Evolutionary conservation across 2,329 filamentous ascomycete genomes (phyloP).

Genomic region (Orbilia brochopaga): DNA sequence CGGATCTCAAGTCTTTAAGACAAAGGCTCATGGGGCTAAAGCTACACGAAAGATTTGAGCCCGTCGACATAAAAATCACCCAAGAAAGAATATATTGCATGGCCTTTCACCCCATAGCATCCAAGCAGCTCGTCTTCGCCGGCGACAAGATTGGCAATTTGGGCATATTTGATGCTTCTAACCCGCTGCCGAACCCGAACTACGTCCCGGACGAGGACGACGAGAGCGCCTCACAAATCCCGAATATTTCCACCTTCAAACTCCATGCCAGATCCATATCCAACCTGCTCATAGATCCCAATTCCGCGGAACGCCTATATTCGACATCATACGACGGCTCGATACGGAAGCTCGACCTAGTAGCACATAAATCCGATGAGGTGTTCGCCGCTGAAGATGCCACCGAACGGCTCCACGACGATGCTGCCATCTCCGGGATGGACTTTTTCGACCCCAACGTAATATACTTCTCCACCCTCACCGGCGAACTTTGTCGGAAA

Average conservation of each 20-base stretch:
- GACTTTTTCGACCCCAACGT: slow-evolving; percentile 79
- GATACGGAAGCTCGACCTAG: slow-evolving; percentile 82
- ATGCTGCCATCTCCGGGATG: slow-evolving; percentile 78
- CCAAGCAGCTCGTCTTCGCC: slow-evolving; percentile 88
- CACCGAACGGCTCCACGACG: slow-evolving; percentile 50
- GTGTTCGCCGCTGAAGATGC: slow-evolving; percentile 76
- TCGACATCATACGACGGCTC: slow-evolving; percentile 92
- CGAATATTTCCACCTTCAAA: slow-evolving; percentile 83
- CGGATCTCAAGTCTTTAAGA: slow-evolving; percentile 73
- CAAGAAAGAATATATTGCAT: slow-evolving; percentile 87
- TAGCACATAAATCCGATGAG: slow-evolving; percentile 78
- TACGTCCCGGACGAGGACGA: slow-evolving; percentile 67
- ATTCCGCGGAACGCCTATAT: slow-evolving; percentile 76
- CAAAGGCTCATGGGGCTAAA: slow-evolving; percentile 77
- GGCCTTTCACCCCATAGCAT: slow-evolving; percentile 82
- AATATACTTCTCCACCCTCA: slow-evolving; percentile 85
- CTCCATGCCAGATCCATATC: slow-evolving; percentile 87
- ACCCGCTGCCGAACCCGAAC: slow-evolving; percentile 62
- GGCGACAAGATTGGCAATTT: slow-evolving; percentile 85
- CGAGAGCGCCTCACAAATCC: slow-evolving; percentile 64
- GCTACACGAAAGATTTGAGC: slow-evolving; percentile 82
- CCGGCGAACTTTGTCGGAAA: slow-evolving; percentile 79
- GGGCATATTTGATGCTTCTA: slow-evolving; percentile 80
- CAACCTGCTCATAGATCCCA: slow-evolving; percentile 77
- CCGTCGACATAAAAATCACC: slow-evolving; percentile 90